phyloP scores from a whole-genome alignment of 2,329 filamentous ascomycete genomes.

The Myriosclerotinia scirpicola region DNA sequence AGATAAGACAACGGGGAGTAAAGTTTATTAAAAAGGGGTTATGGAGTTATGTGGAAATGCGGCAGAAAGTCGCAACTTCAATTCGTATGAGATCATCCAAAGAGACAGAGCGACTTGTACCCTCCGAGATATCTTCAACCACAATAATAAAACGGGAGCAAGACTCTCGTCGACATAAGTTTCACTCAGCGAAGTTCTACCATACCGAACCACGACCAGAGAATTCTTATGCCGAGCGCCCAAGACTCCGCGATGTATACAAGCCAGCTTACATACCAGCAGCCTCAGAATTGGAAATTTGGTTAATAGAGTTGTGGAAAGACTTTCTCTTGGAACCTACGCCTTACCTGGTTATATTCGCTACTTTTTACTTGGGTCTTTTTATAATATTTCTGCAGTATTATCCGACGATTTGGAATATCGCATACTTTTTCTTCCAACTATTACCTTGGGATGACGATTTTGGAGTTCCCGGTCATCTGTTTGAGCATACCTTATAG shows the following conservation, averaged over 20 bases:
- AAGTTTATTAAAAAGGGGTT: constrained; percentile 26
- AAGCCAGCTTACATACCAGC: constrained; percentile 17
- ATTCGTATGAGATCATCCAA: constrained; percentile 6
- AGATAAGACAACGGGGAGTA: constrained; percentile 16
- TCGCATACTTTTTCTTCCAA: constrained; percentile 29
- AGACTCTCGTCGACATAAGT: not conserved
- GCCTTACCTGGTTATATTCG: constrained; percentile 33
- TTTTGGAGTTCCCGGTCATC: constrained; percentile 12
- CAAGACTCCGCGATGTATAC: constrained; percentile 19
- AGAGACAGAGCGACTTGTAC: not conserved
- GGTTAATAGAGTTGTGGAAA: constrained; percentile 33
- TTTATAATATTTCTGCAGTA: constrained; percentile 32
- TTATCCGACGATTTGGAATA: constrained; percentile 28
- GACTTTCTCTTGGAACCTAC: constrained; percentile 37
- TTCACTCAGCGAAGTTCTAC: not conserved
- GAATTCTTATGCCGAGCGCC: not conserved
- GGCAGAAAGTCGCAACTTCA: constrained; percentile 18
- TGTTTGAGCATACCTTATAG: constrained; percentile 16
- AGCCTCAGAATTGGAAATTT: constrained; percentile 31
- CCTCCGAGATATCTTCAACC: not conserved
- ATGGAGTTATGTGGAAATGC: constrained; percentile 31
- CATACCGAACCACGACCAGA: not conserved
- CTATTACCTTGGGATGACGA: constrained; percentile 37
- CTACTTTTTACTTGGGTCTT: constrained; percentile 32
- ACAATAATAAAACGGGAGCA: not conserved